Percentiles rank a stretch among this genome's conserved stretches.
Evolutionary conservation across 129 eudicot species (phyloP).

Genomic region (Chrysanthemum makinoi): DNA sequence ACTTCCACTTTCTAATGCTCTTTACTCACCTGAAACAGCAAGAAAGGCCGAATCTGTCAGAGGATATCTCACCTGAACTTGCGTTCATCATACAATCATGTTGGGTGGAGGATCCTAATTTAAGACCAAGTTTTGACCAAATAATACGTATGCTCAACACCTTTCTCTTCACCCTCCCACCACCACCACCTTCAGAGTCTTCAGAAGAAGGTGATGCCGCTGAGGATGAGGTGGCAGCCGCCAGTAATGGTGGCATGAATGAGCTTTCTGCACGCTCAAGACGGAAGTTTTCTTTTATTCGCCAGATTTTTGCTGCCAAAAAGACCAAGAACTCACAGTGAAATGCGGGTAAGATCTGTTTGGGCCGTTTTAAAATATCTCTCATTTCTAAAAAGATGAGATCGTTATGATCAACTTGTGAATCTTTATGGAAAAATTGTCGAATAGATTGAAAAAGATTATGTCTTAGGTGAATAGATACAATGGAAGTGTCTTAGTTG

Average conservation of each 20-base stretch:
- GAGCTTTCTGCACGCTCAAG: conserved; percentile 72
- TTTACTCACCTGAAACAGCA: conserved; percentile 55
- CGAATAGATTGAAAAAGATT: conserved; percentile 19
- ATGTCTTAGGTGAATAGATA: conserved; percentile 21
- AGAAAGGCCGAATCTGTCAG: conserved; percentile 84
- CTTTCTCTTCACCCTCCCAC: conserved; percentile 68
- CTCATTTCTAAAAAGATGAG: conserved; percentile 9
- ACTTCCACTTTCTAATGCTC: conserved; percentile 9
- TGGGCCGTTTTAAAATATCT: conserved; percentile 16
- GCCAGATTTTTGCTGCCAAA: conserved; percentile 93
- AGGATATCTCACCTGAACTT: conserved; percentile 68
- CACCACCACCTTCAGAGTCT: conserved; percentile 44
- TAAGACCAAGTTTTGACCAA: conserved; percentile 93
- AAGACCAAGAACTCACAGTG: conserved; percentile 66
- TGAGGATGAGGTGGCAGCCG: conserved; percentile 38
- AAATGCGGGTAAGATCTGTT: conserved; percentile 34
- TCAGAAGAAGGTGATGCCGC: conserved; percentile 40
- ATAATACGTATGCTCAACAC: conserved; percentile 85
- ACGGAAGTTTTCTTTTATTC: conserved; percentile 78
- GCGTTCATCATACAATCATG: conserved; percentile 88
- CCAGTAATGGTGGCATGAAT: conserved; percentile 55
- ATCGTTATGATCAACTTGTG: conserved; percentile 19
- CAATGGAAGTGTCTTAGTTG: conserved; percentile 34
- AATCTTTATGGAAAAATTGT: conserved; percentile 20
- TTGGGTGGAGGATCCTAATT: conserved; percentile 93